phyloP scores from a whole-genome alignment of 495 filamentous ascomycete genomes.

The Pyrenula massariospora region DNA sequence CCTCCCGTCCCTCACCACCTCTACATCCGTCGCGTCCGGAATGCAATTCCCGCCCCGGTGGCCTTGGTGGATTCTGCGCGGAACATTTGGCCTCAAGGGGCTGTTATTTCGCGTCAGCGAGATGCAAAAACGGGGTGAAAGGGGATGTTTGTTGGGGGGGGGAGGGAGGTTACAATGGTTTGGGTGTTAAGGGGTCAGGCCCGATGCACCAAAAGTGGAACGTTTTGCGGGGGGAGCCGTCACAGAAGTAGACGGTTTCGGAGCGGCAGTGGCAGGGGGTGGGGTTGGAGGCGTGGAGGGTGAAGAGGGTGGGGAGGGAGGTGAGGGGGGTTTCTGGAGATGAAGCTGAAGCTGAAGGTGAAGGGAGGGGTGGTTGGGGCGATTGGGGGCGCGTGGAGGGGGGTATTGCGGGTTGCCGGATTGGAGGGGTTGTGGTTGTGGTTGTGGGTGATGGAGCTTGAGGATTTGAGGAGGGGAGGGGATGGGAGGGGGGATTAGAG shows the following conservation, averaged over 20 bases:
- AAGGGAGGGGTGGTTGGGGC: not conserved
- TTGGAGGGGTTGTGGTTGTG: not conserved
- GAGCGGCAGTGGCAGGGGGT: conserved; percentile 1
- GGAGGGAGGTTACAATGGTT: not conserved
- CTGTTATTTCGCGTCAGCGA: not conserved
- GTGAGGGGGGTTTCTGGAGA: no score
- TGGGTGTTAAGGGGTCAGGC: not conserved
- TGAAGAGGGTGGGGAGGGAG: conserved; percentile 9
- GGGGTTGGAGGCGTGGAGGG: conserved; percentile 13
- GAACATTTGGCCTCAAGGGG: not conserved
- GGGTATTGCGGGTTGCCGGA: not conserved
- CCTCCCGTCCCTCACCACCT: not conserved
- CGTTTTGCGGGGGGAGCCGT: not conserved
- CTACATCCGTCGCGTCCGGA: not conserved
- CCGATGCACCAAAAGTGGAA: not conserved
- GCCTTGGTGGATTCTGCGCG: not conserved
- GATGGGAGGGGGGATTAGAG: not conserved
- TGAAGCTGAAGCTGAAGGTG: no score
- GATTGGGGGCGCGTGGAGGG: not conserved
- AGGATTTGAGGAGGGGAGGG: not conserved
- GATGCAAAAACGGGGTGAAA: not conserved
- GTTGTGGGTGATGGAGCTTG: not conserved
- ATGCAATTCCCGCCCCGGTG: not conserved
- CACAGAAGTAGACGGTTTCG: not conserved
- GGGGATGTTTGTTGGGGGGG: not conserved